Evolutionary conservation across 2,329 filamentous ascomycete genomes (phyloP).

Genomic region (Shiraia bambusicola): DNA sequence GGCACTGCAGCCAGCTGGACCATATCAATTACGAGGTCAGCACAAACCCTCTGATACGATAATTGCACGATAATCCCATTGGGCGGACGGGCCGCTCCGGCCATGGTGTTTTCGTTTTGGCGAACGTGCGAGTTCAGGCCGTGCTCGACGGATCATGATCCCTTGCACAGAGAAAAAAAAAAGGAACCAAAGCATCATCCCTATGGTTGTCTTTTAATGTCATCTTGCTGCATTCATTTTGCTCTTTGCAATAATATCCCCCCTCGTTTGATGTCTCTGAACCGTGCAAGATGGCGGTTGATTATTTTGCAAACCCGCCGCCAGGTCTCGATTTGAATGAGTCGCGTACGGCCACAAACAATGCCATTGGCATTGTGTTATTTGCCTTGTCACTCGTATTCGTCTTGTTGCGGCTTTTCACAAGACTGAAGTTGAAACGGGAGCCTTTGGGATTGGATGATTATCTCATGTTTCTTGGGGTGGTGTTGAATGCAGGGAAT

Average conservation of each 20-base stretch:
- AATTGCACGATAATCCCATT: background rate
- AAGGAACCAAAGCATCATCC: too few species aligned
- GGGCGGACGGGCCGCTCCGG: background rate
- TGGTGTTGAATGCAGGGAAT: constrained; percentile 24
- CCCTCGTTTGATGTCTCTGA: too few species aligned
- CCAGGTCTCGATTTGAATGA: constrained; percentile 20
- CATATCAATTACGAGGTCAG: too few species aligned
- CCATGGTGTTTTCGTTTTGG: background rate
- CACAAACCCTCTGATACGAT: background rate
- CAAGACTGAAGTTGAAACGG: constrained; percentile 19
- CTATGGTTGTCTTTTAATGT: too few species aligned
- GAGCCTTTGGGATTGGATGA: constrained; percentile 22
- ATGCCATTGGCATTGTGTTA: constrained; percentile 23
- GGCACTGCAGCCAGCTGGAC: too few species aligned
- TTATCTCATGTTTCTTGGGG: constrained; percentile 25
- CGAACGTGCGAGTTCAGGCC: too few species aligned
- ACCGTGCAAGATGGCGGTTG: too few species aligned
- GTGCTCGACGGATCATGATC: background rate
- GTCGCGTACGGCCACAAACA: constrained; percentile 22
- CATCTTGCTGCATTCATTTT: background rate
- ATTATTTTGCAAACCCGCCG: constrained; percentile 16
- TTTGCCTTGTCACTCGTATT: constrained; percentile 23
- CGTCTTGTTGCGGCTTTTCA: constrained; percentile 20
- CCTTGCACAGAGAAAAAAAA: too few species aligned
- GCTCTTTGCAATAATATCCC: background rate